Percentiles rank a stretch among this genome's conserved stretches.
Evolutionary conservation across 108 stramenopile species (phyloP).

Genomic region (Pseudonitzschia delicatissima): DNA sequence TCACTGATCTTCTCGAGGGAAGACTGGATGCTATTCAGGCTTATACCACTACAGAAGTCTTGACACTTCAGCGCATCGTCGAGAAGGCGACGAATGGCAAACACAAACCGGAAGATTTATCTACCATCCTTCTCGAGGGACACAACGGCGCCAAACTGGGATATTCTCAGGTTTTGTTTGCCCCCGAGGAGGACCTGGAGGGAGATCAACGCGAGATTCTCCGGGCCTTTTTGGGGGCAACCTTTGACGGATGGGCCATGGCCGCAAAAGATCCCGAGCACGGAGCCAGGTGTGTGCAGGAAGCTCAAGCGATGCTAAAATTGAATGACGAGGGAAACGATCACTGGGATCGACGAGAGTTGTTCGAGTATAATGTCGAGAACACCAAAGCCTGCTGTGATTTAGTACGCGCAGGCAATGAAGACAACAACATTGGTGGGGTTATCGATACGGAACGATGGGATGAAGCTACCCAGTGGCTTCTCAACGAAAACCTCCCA

Average conservation of each 20-base stretch:
- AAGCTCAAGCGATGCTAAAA: slow-evolving; percentile 36
- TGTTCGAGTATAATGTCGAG: slow-evolving; percentile 10
- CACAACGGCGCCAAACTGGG: slow-evolving; percentile 29
- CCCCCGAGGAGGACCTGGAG: slow-evolving; percentile 30
- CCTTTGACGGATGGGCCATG: slow-evolving; percentile 42
- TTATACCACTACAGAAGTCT: slow-evolving; percentile 46
- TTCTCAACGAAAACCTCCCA: slow-evolving; percentile 11
- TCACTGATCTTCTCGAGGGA: slow-evolving; percentile 38
- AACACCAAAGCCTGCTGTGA: slow-evolving; percentile 21
- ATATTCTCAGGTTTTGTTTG: slow-evolving; percentile 42
- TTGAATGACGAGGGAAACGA: slow-evolving; percentile 23
- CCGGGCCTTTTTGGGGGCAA: slow-evolving; percentile 34
- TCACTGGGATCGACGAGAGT: slow-evolving; percentile 28
- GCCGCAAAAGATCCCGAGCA: slow-evolving; percentile 27
- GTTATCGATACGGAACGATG: slow-evolving; percentile 30
- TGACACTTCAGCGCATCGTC: slow-evolving; percentile 25
- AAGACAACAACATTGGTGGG: slow-evolving; percentile 30
- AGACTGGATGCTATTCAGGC: slow-evolving; percentile 38
- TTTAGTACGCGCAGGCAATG: slow-evolving; percentile 30
- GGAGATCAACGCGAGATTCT: slow-evolving; percentile 30
- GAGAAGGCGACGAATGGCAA: background rate
- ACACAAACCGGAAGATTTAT: background rate
- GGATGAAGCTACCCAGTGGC: slow-evolving; percentile 36
- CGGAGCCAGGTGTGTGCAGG: slow-evolving; percentile 25
- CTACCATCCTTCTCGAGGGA: background rate